Conservation (phyloP, 1,284 basidiomycete species). For the Sphagnurus paluster region DNA sequence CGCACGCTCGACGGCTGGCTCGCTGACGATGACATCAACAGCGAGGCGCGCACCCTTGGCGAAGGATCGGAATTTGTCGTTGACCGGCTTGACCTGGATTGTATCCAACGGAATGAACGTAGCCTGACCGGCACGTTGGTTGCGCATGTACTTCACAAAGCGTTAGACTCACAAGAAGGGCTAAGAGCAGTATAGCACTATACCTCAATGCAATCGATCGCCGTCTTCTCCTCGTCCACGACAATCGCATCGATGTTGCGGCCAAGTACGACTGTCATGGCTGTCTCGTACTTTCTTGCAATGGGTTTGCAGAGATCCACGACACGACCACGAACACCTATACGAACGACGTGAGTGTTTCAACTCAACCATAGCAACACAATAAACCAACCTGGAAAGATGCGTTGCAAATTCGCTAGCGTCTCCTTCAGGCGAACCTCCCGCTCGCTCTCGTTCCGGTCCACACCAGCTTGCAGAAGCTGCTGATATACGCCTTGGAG, state of each 20-base stretch:
- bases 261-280: constrained; percentile 94
- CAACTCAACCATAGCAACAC: background rate
- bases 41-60: constrained; percentile 91
- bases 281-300: constrained; percentile 89
- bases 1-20: constrained; percentile 85
- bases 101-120: constrained; percentile 98
- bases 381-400: constrained; percentile 71
- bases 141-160: constrained; percentile 80
- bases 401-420: constrained; percentile 77
- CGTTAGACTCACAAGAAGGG: background rate
- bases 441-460: constrained; percentile 83
- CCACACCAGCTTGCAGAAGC: constrained; percentile 85
- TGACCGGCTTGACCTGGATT: constrained; percentile 90
- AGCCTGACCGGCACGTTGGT: constrained; percentile 91
- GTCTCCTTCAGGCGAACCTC: constrained; percentile 88
- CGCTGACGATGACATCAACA: constrained; percentile 92
- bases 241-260: constrained; percentile 95
- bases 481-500: constrained; percentile 83
- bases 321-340: constrained; percentile 87
- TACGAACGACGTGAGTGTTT: background rate
- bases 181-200: constrained; percentile 10
- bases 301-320: constrained; percentile 94
- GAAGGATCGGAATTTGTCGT: constrained; percentile 93
- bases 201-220: constrained; percentile 96
- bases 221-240: constrained; percentile 95